Conservation (phyloP, 345 rosid species). For the Euphorbia tirucalli region DNA sequence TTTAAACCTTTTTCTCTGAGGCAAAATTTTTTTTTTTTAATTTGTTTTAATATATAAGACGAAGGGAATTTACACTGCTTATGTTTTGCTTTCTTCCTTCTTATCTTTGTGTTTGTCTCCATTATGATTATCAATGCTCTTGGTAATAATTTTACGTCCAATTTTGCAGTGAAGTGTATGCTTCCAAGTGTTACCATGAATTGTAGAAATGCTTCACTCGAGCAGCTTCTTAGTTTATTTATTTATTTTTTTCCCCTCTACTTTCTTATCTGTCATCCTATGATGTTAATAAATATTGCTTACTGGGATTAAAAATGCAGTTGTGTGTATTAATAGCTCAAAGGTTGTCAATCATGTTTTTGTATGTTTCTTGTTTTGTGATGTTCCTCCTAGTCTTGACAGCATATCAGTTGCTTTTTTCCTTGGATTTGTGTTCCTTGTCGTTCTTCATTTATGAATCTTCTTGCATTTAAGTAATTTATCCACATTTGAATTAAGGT, state of each 20-base stretch:
- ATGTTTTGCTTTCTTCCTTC: background rate
- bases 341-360: background rate
- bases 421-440: background rate
- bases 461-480: background rate
- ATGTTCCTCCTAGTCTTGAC: slow-evolving; percentile 2
- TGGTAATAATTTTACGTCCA: background rate
- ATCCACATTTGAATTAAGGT: slow-evolving; percentile 51
- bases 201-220: slow-evolving; percentile 6
- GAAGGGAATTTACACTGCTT: background rate
- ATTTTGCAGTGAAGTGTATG: background rate
- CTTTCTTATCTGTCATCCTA: background rate
- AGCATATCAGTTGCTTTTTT: background rate
- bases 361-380: background rate
- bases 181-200: background rate
- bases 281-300: background rate
- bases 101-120: background rate
- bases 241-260: background rate
- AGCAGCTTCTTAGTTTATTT: background rate
- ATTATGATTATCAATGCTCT: background rate
- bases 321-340: background rate
- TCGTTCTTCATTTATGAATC: background rate
- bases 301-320: background rate
- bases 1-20: background rate
- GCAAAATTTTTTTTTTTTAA: background rate
- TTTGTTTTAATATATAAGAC: background rate